These are phyloP conservation scores for Cystobasidium slooffiae DNA, from an alignment of 1,284 basidiomycete genomes.

Conservation along the genomic window DNA sequence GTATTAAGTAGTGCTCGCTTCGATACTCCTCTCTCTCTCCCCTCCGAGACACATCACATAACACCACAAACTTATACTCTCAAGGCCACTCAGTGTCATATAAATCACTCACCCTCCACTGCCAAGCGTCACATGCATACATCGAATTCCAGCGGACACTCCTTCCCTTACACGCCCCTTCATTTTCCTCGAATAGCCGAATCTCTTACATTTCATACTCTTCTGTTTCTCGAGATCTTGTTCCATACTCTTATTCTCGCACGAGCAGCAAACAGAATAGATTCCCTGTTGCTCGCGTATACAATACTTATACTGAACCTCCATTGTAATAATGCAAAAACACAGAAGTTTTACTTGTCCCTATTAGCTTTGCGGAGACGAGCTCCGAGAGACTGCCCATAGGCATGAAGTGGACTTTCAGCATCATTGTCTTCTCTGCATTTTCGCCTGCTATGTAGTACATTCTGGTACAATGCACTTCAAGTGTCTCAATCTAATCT, in stretches of 20 bases:
- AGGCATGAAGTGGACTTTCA: too few species aligned
- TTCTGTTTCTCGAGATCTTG: neutral
- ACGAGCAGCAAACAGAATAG: neutral
- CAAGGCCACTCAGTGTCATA: too few species aligned
- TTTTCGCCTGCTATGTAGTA: neutral
- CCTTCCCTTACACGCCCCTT: too few species aligned
- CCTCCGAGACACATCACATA: too few species aligned
- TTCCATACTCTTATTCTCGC: neutral
- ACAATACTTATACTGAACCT: neutral
- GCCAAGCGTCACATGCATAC: too few species aligned
- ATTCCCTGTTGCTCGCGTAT: neutral
- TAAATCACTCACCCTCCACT: too few species aligned
- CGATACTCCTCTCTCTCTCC: too few species aligned
- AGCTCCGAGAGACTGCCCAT: too few species aligned
- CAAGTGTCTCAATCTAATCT: constrained; percentile 2
- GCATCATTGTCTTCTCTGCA: too few species aligned
- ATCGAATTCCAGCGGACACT: too few species aligned
- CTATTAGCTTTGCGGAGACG: neutral
- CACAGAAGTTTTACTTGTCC: neutral
- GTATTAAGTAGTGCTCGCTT: too few species aligned
- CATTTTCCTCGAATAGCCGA: neutral
- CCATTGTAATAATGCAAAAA: neutral
- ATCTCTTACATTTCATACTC: neutral
- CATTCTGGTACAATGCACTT: neutral
- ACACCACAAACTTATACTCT: too few species aligned